Percentiles rank a stretch among this genome's conserved stretches.
These are phyloP conservation scores for Tricholomella constricta DNA, from an alignment of 768 basidiomycete genomes.

Conservation along the genomic window DNA sequence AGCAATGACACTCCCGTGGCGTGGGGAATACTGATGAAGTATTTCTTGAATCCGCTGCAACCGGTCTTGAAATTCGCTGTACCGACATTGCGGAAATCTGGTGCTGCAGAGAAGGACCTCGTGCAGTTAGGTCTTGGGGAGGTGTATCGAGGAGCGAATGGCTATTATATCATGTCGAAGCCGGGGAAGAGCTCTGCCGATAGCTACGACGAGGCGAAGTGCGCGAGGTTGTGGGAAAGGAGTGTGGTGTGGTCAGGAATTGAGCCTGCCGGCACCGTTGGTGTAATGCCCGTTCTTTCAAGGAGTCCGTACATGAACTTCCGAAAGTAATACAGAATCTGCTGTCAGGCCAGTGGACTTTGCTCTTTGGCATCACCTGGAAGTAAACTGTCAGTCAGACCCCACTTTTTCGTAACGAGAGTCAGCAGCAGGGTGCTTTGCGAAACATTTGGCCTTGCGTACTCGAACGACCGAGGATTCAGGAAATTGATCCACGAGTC, in stretches of 20 bases:
- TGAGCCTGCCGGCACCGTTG: too few species aligned
- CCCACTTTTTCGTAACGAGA: too few species aligned
- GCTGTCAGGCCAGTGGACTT: too few species aligned
- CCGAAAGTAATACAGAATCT: too few species aligned
- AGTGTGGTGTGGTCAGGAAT: not conserved
- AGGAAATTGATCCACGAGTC: too few species aligned
- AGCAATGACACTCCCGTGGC: not conserved
- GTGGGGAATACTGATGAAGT: conserved; percentile 4
- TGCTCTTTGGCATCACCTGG: too few species aligned
- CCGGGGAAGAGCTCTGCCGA: conserved; percentile 1
- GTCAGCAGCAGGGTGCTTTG: too few species aligned
- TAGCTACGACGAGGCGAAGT: conserved; percentile 3
- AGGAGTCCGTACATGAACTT: too few species aligned
- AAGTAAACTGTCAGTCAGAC: too few species aligned
- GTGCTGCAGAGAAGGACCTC: not conserved
- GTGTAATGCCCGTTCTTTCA: too few species aligned
- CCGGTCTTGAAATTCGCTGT: not conserved
- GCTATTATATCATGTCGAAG: conserved; percentile 1
- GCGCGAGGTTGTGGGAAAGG: conserved; percentile 1
- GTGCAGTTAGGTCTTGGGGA: not conserved
- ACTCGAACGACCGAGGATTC: too few species aligned
- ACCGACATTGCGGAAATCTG: conserved; percentile 3
- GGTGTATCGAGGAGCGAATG: not conserved
- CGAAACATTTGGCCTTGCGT: too few species aligned
- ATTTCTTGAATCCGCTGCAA: conserved; percentile 3